A percentile compares a stretch with the other conserved stretches of the same genome.
Conservation (phyloP, 257 asterid genomes). For the Plectranthus barbatus region DNA sequence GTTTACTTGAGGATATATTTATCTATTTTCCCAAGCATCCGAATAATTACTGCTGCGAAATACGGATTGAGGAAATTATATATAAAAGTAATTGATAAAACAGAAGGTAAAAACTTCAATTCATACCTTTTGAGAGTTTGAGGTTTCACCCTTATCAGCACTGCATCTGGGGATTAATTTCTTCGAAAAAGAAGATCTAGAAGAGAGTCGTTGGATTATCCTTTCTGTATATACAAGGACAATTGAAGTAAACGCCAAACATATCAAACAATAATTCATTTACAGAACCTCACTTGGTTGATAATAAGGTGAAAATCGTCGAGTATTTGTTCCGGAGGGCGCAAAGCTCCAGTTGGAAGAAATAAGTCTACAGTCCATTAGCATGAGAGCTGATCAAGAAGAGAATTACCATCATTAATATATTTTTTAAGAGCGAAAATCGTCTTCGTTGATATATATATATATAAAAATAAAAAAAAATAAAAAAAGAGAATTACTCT, state of each 20-base stretch:
- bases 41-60: neutral
- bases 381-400: no score
- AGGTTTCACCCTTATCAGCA: constrained; percentile 39
- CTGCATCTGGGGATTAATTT: constrained; percentile 51
- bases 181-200: constrained; percentile 31
- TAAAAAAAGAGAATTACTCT: no score
- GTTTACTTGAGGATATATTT: no score
- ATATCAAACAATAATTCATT: neutral
- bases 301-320: constrained; percentile 13
- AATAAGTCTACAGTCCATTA: constrained; percentile 65
- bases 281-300: constrained; percentile 26
- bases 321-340: constrained; percentile 13
- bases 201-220: constrained; percentile 21
- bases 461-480: no score
- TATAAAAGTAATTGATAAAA: neutral
- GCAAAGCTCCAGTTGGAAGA: constrained; percentile 39
- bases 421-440: no score
- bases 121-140: constrained; percentile 42
- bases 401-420: no score
- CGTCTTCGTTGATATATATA: no score
- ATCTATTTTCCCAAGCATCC: no score
- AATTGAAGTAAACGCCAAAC: neutral
- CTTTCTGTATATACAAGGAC: constrained; percentile 35
- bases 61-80: neutral
- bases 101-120: neutral